A percentile compares a stretch with the other conserved stretches of the same genome.
These are phyloP conservation scores for Exophiala calicioides DNA, from an alignment of 2,329 filamentous ascomycete genomes.

Conservation along the genomic window DNA sequence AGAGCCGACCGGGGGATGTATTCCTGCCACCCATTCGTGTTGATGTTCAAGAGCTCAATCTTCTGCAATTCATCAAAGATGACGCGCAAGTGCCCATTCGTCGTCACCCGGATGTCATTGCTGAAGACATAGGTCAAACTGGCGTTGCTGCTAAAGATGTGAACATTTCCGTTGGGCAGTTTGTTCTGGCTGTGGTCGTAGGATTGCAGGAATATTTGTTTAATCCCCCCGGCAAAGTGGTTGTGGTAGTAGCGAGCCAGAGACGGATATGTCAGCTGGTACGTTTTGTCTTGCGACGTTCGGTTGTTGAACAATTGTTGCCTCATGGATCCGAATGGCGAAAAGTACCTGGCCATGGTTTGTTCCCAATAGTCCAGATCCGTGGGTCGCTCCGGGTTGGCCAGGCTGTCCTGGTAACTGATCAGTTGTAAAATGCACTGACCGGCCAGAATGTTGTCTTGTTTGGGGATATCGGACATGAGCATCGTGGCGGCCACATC, in stretches of 20 bases:
- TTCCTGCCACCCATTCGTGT: constrained; percentile 75
- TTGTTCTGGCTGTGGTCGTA: constrained; percentile 64
- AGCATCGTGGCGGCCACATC: constrained; percentile 43
- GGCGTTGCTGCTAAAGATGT: constrained; percentile 73
- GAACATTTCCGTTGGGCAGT: constrained; percentile 65
- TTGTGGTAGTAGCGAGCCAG: constrained; percentile 87
- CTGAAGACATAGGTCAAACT: constrained; percentile 89
- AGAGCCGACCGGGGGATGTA: constrained; percentile 69
- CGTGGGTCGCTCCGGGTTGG: constrained; percentile 51
- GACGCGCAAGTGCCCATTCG: constrained; percentile 73
- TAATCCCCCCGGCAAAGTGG: constrained; percentile 83
- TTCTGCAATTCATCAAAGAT: constrained; percentile 77
- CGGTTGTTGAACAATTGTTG: constrained; percentile 64
- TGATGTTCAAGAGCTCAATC: constrained; percentile 83
- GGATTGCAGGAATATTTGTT: constrained; percentile 80
- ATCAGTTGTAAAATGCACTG: constrained; percentile 55
- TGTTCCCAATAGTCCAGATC: constrained; percentile 75
- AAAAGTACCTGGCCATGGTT: constrained; percentile 82
- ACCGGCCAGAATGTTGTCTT: constrained; percentile 39
- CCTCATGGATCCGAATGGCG: constrained; percentile 72
- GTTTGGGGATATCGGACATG: constrained; percentile 40
- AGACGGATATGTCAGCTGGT: constrained; percentile 79
- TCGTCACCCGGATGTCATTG: constrained; percentile 79
- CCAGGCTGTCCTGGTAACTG: constrained; percentile 58
- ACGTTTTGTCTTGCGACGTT: constrained; percentile 67